Evolutionary conservation across 805 yeast genomes (phyloP).

Genomic region (Blastobotrys americana): DNA sequence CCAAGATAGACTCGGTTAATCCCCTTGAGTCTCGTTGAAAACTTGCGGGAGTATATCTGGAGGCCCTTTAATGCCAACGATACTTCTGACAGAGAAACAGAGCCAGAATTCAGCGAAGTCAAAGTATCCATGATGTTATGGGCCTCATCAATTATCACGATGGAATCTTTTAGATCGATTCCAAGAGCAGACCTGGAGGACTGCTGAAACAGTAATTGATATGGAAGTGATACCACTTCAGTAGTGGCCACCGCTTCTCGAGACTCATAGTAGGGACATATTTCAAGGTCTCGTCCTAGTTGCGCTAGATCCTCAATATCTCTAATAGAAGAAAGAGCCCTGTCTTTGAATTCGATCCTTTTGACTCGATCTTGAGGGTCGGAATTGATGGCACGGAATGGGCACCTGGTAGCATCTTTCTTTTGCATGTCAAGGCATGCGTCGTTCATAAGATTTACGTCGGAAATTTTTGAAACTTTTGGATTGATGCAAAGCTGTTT

Average conservation of each 20-base stretch:
- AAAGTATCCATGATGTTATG: conserved; percentile 80
- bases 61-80: conserved; percentile 41
- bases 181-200: conserved; percentile 53
- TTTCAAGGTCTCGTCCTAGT: conserved; percentile 48
- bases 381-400: conserved; percentile 34
- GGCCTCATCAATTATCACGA: conserved; percentile 86
- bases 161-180: conserved; percentile 51
- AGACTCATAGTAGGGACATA: conserved; percentile 80
- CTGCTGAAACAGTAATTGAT: conserved; percentile 63
- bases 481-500: conserved; percentile 78
- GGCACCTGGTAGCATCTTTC: conserved; percentile 34
- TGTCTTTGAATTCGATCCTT: conserved; percentile 44
- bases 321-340: conserved; percentile 47
- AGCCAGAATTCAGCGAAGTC: conserved; percentile 57
- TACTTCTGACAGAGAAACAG: conserved; percentile 47
- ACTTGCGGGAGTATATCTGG: conserved; percentile 49
- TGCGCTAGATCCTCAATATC: conserved; percentile 74
- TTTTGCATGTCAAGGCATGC: conserved; percentile 69
- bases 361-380: conserved; percentile 29
- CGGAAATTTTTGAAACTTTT: conserved; percentile 43
- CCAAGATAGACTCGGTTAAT: conserved; percentile 64
- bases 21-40: conserved; percentile 56
- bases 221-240: conserved; percentile 80
- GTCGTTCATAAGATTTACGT: conserved; percentile 60
- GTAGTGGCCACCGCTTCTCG: conserved; percentile 49